Conservation (phyloP, 2,329 filamentous ascomycete genomes). For the Fusarium pilosicola region DNA sequence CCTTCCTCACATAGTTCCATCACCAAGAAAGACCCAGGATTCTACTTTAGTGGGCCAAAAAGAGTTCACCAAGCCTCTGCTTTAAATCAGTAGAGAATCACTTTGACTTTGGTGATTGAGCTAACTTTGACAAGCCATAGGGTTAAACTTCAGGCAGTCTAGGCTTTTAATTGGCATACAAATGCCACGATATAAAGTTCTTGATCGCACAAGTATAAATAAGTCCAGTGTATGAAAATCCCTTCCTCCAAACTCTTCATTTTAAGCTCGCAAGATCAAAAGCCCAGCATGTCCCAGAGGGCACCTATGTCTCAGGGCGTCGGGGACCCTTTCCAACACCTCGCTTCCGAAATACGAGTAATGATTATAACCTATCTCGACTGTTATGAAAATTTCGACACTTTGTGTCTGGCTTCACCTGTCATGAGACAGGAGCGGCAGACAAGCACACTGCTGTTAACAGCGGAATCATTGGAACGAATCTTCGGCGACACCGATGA, state of each 20-base stretch:
- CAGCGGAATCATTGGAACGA: not conserved
- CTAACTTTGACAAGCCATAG: no score
- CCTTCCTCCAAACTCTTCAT: fast-evolving
- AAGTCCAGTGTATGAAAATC: fast-evolving
- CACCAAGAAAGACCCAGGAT: no score
- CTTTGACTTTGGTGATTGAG: not conserved
- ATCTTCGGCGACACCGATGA: not conserved
- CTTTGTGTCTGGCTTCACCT: not conserved
- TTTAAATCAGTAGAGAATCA: no score
- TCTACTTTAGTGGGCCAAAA: no score
- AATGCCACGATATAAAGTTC: not conserved
- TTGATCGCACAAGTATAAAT: not conserved
- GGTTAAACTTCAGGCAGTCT: not conserved
- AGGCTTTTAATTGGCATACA: not conserved
- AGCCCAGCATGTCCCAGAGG: no score
- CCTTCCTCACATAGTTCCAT: no score
- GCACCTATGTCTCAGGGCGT: fast-evolving
- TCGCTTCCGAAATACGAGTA: not conserved
- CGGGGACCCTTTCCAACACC: not conserved
- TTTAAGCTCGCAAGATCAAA: not conserved
- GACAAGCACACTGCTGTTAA: not conserved
- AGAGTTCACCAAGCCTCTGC: no score
- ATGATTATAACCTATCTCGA: not conserved
- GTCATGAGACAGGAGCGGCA: not conserved
- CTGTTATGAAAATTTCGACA: fast-evolving